Base-by-base conservation (phyloP, 2,329 filamentous ascomycete species). In the Aspergillus floridensis region DNA sequence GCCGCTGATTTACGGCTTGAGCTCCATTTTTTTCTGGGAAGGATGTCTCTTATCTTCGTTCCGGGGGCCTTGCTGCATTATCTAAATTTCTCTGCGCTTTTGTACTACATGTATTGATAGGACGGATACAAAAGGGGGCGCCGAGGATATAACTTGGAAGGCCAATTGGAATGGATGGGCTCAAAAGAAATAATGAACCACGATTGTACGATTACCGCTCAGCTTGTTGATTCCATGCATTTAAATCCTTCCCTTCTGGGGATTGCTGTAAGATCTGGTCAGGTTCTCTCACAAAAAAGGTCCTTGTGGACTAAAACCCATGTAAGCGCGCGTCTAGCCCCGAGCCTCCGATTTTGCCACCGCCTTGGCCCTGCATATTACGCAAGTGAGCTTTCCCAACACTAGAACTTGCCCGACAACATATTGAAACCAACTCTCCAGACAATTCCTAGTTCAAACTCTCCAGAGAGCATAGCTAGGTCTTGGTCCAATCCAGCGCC, bases 191-290 rank as follows among this genome's bases (percentile, higher is more conserved):
- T 65, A 63, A 65, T 66, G 61, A 61, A 65, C 65, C 60, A 72
- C 66, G 68, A 71, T 59, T 72, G 70, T 72, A 72, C 64, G 68
- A 71, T 66, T 70, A 70, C 59, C 67, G 59, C 61, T 53, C 16
- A 44, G 3, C 6, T n/a, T 44, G 38, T 44, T 44, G 6, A 16
- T 7, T 16, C 5, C 19, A n/a, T n/a, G n/a, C 2, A 2, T 7
- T 5, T 8, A 19, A 44, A 19, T 12, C 3, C 7, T 44, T 16
- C 38, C 38, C 16, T 8, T 6, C 4, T 44, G 7, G n/a, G 16
- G 38, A 19, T 19, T 14, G 38, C 38, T 41, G 14, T 41, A 41
- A n/a, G 16, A 41, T n/a, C 26, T 29, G 7, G 7, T 29, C 26
- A 8, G 26, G 26, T 29, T 26, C 26, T 2, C 26, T 29, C 26